Evolutionary conservation across 768 basidiomycete species (phyloP).

Genomic region (Glaciozyma martinii): DNA sequence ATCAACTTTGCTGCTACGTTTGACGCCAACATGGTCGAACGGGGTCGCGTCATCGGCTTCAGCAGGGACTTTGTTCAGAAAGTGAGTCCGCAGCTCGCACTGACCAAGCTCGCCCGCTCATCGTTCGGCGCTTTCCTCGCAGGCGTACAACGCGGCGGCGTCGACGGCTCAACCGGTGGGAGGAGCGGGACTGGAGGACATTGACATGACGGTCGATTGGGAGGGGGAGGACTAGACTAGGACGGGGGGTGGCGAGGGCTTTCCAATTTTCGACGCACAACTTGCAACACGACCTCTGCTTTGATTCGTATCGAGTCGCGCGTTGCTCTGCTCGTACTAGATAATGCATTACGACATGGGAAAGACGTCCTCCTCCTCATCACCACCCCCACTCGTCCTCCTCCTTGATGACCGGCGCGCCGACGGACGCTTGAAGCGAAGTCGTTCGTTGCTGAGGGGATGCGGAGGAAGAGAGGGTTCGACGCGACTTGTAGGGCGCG

Average conservation of each 20-base stretch:
- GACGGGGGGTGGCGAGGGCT: too few species aligned
- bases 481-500: too few species aligned
- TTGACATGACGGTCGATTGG: background rate
- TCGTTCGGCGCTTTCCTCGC: background rate
- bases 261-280: background rate
- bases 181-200: background rate
- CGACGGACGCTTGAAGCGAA: too few species aligned
- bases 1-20: conserved; percentile 42
- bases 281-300: too few species aligned
- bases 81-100: conserved; percentile 45
- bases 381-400: too few species aligned
- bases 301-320: too few species aligned
- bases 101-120: background rate
- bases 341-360: too few species aligned
- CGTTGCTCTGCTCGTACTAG: too few species aligned
- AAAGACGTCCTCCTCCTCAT: too few species aligned
- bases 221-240: background rate
- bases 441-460: too few species aligned
- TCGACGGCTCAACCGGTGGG: background rate
- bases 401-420: too few species aligned
- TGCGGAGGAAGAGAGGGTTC: too few species aligned
- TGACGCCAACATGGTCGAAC: background rate
- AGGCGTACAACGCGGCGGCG: background rate
- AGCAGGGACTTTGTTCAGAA: conserved; percentile 67
- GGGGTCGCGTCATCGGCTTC: conserved; percentile 37